phyloP scores from a whole-genome alignment of 306 rosid genomes.

The Abrus pulchellus region DNA sequence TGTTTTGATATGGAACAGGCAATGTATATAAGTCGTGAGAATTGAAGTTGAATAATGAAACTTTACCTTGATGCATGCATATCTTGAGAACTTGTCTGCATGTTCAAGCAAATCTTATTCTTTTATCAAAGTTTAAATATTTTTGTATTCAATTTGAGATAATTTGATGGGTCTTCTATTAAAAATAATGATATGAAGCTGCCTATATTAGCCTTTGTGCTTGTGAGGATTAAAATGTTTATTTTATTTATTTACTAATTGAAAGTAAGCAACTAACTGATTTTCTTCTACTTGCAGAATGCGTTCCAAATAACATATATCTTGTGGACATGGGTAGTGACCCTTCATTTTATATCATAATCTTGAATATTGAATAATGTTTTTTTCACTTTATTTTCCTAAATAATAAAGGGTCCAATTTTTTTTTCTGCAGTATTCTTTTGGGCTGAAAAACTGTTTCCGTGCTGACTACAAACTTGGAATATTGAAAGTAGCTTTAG shows the following conservation, averaged over 20 bases:
- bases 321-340: conserved; percentile 87
- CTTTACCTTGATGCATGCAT: not conserved
- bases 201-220: not conserved
- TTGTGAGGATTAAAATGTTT: not conserved
- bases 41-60: not conserved
- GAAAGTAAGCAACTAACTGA: conserved; percentile 16
- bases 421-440: conserved; percentile 75
- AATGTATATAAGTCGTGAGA: not conserved
- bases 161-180: not conserved
- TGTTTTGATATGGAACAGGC: not conserved
- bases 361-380: conserved; percentile 7
- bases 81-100: conserved; percentile 12
- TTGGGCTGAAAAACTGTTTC: conserved; percentile 80
- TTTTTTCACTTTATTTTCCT: not conserved
- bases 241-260: conserved; percentile 15
- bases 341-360: conserved; percentile 33
- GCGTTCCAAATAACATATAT: conserved; percentile 85
- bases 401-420: conserved; percentile 32
- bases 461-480: conserved; percentile 65
- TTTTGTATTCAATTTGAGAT: conserved; percentile 5
- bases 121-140: conserved; percentile 16
- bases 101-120: conserved; percentile 13
- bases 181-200: not conserved
- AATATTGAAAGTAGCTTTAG: conserved; percentile 61
- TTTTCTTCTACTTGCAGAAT: conserved; percentile 72